Conservation (phyloP, 352 stramenopile genomes). For the Globisporangium paroecandrum region DNA sequence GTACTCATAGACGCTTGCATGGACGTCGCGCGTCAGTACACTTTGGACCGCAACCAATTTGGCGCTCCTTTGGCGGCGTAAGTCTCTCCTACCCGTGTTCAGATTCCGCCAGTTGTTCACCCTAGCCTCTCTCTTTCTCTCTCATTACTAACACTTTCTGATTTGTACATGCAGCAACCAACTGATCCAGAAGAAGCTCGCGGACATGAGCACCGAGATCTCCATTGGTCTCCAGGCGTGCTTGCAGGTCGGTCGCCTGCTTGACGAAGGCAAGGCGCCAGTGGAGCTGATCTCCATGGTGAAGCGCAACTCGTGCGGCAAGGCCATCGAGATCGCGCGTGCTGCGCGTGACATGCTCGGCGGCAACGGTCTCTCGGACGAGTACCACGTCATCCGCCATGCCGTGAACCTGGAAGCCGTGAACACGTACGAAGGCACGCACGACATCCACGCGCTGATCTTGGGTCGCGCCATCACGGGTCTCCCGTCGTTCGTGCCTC, state of each 20-base stretch:
- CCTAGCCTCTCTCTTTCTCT: neutral
- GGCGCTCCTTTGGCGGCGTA: conserved; percentile 93
- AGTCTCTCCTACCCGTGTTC: conserved; percentile 15
- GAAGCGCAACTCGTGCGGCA: conserved; percentile 95
- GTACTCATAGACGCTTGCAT: conserved; percentile 87
- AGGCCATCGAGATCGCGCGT: conserved; percentile 92
- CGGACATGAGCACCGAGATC: conserved; percentile 97
- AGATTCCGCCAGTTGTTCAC: neutral
- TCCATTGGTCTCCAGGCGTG: conserved; percentile 90
- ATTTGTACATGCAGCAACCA: conserved; percentile 84
- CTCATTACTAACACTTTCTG: neutral
- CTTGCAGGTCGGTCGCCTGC: conserved; percentile 89
- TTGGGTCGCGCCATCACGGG: conserved; percentile 96
- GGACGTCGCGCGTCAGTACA: conserved; percentile 92
- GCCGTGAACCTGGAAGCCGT: conserved; percentile 98
- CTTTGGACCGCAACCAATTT: conserved; percentile 94
- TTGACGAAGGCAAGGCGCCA: conserved; percentile 75
- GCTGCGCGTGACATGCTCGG: conserved; percentile 95
- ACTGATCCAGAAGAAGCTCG: conserved; percentile 98
- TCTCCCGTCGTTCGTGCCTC: conserved; percentile 93
- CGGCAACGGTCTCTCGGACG: conserved; percentile 97
- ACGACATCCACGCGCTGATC: conserved; percentile 98
- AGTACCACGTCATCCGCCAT: conserved; percentile 99
- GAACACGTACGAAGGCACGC: conserved; percentile 99
- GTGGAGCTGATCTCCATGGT: conserved; percentile 94